Base-by-base conservation (phyloP, 2,329 filamentous ascomycete genomes). In the Tolypocladium sp. region DNA sequence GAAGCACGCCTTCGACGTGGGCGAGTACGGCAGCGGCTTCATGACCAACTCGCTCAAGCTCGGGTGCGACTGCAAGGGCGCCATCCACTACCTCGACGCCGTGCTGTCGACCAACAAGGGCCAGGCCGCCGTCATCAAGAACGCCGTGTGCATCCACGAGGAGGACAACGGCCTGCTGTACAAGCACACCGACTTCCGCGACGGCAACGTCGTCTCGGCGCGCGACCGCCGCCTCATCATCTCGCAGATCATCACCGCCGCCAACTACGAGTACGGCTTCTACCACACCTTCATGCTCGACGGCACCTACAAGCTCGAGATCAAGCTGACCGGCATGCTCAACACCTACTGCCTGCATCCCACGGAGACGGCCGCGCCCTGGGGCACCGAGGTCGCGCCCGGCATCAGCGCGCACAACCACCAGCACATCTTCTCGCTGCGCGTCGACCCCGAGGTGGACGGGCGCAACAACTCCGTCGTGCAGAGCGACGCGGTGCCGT, bases 1-100 rank as follows among this genome's bases (percentile, higher is more conserved):
- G 41, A 90, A 89, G 68, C 82, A 84, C 25, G 87, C 86, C 1
- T 89, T 90, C 63, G 87, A 90, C 63, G 81, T 89, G 49, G 87
- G 87, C 4, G 85, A 89, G 62, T 84, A 82, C 33, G 87, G 86
- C 12, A 81, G 82, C 8, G 87, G 86, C 2, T 78, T 83, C 61
- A 85, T 81, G 63, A 83, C 85, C 40, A 90, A 90, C 71, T 88
- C 87, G 57, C 77, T 90, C 8, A 76, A 77, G 30, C 76, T 89
- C 2, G 66, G 66, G 22, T 88, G 86, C 61, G 86, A 88, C 66
- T 85, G 86, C 65, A 77, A 89, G 0, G 87, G 87, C 8, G 77
- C 80, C 4, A 87, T 87, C 66, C 67, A 67, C 63, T 74, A 74
- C 58, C 68, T 73, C 49, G 69, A 71, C 55, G 70, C 67, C 70